These are phyloP conservation scores for Penstemon newberryi DNA, from an alignment of 257 asterid species.

Conservation along the genomic window DNA sequence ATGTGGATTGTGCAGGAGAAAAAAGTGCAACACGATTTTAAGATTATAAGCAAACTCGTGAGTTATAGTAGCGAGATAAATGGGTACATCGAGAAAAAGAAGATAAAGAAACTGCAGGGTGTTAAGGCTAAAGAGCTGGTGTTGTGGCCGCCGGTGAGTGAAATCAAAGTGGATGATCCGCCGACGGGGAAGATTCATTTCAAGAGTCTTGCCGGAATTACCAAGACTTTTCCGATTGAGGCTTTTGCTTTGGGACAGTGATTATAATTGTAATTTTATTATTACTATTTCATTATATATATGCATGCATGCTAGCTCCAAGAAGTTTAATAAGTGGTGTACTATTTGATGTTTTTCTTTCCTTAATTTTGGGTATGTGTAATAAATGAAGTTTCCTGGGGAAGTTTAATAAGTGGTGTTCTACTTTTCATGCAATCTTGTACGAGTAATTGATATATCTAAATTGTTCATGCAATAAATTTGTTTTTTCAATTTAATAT, in stretches of 20 bases:
- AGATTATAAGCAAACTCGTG: slow-evolving; percentile 40
- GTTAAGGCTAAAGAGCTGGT: slow-evolving; percentile 47
- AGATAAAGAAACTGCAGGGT: slow-evolving; percentile 51
- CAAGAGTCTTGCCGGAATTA: slow-evolving; percentile 49
- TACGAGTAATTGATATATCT: too few relatives aligned
- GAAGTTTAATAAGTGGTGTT: too few relatives aligned
- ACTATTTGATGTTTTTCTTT: too few relatives aligned
- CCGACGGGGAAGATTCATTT: slow-evolving; percentile 45
- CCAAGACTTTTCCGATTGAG: slow-evolving; percentile 42
- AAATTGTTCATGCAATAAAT: too few relatives aligned
- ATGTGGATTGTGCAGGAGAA: slow-evolving; percentile 48
- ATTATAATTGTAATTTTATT: not conserved
- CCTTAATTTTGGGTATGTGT: too few relatives aligned
- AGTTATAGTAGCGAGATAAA: slow-evolving; percentile 38
- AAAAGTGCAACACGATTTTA: slow-evolving; percentile 44
- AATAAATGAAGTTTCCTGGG: too few relatives aligned
- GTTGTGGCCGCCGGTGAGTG: slow-evolving; percentile 47
- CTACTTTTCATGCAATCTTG: too few relatives aligned
- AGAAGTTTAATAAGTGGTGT: too few relatives aligned
- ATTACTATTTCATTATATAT: not conserved
- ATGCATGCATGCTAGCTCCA: too few relatives aligned
- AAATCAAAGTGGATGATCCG: slow-evolving; percentile 38
- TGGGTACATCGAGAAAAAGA: slow-evolving; percentile 38
- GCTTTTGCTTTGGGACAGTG: slow-evolving; percentile 44
- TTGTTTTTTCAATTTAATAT: too few relatives aligned